Base-by-base conservation (phyloP, 169 alveolate genomes). In the Plasmodium coatneyi region DNA sequence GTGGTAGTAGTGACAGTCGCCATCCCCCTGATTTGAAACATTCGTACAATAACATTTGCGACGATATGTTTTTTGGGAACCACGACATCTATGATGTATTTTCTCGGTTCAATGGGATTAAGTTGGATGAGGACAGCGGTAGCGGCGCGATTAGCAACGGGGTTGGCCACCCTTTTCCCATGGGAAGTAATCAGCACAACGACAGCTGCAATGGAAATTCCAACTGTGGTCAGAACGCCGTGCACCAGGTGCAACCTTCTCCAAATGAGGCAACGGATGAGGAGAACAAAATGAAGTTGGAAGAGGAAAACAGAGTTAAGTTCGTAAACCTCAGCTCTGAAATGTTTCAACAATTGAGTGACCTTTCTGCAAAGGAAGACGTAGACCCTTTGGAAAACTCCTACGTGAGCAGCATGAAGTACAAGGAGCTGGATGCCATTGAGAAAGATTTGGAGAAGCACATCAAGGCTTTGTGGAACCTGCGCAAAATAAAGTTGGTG, bases 401-500 rank as follows among this genome's bases (percentile, higher is more conserved):
- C 5, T 89, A 89, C 34, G 82, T 89, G 91, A 89, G 46, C 41
- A 80, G 71, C 71, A 70, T 80, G 80, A 89, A 89, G 54, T 79
- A 80, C 72, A 78, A 89, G 16, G 94, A 89, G 82, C 36, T 89
- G 9, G 94, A 89, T 70, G 94, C 91, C 66, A 89, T 89, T 41
- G 94, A 89, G 46, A 70, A 89, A 36, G 94, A 89, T 89, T 71
- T 89, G 22, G 94, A 89, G 60, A 89, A 86, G 71, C 90, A 89
- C 28, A 89, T 89, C 54, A 89, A 89, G 71, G 94, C 90, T 19
- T 56, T 89, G 72, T 89, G 94, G 94, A 89, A 89, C 60, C 32
- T 89, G 49, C 66, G 94, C 80, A 89, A 89, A 34, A 80, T 80
- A 5, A 89, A 80, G 46, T 46, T 78, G 52, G 94, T 60, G 39